These are phyloP conservation scores for Solanum hybrid DNA, from an alignment of 305 asterid species.

Conservation along the genomic window DNA sequence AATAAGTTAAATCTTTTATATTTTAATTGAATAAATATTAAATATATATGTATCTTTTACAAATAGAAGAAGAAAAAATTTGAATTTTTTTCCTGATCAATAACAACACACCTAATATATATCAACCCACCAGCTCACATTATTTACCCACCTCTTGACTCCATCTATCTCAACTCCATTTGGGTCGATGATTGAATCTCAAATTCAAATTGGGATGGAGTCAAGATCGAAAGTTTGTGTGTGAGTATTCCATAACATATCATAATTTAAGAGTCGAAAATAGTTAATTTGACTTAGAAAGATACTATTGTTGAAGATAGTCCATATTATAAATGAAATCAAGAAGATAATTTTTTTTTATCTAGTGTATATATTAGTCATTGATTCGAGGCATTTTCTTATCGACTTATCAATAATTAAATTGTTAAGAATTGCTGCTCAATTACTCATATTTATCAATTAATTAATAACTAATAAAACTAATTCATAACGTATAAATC, in stretches of 20 bases:
- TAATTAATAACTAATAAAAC: not conserved
- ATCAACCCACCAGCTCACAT: not conserved
- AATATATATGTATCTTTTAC: too few relatives aligned
- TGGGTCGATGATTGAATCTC: too few relatives aligned
- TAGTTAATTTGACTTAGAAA: not conserved
- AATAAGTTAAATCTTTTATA: too few relatives aligned
- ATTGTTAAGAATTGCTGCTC: too few relatives aligned
- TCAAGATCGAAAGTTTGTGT: too few relatives aligned
- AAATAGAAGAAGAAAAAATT: too few relatives aligned
- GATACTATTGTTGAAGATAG: not conserved
- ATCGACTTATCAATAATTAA: not conserved
- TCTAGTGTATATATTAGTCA: not conserved
- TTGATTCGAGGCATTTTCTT: not conserved
- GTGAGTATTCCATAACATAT: too few relatives aligned
- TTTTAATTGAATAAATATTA: not conserved
- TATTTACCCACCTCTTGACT: not conserved
- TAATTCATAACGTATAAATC: not conserved
- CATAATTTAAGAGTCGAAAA: not conserved
- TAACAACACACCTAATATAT: not conserved
- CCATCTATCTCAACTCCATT: too few relatives aligned
- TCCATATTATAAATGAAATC: not conserved
- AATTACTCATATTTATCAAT: not conserved
- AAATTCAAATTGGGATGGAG: rapidly evolving
- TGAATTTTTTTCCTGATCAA: not conserved
- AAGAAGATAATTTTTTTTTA: not conserved